These are phyloP conservation scores for Penicillium roqueforti DNA, from an alignment of 495 filamentous ascomycete genomes.

Conservation along the genomic window DNA sequence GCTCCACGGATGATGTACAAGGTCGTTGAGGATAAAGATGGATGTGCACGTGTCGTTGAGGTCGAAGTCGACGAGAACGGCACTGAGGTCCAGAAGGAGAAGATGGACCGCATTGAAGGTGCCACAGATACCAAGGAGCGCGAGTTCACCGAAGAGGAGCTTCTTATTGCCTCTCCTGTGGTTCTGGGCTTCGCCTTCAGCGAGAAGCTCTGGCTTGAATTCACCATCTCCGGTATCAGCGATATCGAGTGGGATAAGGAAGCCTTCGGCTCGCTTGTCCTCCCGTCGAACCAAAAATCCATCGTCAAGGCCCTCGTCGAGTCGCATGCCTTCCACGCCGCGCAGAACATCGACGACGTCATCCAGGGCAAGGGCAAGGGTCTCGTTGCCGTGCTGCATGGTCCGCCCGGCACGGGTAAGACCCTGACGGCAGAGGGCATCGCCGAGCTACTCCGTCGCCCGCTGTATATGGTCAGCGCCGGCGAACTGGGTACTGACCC, in stretches of 20 bases:
- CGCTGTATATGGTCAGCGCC: constrained; percentile 79
- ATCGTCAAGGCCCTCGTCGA: constrained; percentile 79
- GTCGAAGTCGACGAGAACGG: constrained; percentile 59
- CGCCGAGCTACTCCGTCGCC: constrained; percentile 74
- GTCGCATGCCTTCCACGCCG: constrained; percentile 75
- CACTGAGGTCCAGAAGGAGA: constrained; percentile 60
- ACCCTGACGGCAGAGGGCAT: constrained; percentile 87
- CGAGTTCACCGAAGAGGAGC: constrained; percentile 78
- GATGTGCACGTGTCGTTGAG: constrained; percentile 54
- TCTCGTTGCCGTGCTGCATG: constrained; percentile 72
- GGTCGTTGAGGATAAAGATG: constrained; percentile 60
- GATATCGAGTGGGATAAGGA: constrained; percentile 79
- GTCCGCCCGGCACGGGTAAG: constrained; percentile 84
- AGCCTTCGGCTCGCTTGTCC: constrained; percentile 75
- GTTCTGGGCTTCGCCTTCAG: constrained; percentile 90
- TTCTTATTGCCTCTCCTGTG: constrained; percentile 84
- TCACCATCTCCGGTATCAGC: constrained; percentile 75
- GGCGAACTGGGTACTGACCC: constrained; percentile 81
- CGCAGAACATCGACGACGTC: constrained; percentile 78
- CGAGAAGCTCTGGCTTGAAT: constrained; percentile 91
- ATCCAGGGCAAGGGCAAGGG: constrained; percentile 77
- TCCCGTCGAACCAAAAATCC: constrained; percentile 70
- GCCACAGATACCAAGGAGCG: constrained; percentile 40
- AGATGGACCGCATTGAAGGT: constrained; percentile 52
- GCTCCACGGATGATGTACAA: constrained; percentile 60